Evolutionary conservation across 1,139 yeast species (phyloP).

Genomic region (Suhomyces atakaporum): DNA sequence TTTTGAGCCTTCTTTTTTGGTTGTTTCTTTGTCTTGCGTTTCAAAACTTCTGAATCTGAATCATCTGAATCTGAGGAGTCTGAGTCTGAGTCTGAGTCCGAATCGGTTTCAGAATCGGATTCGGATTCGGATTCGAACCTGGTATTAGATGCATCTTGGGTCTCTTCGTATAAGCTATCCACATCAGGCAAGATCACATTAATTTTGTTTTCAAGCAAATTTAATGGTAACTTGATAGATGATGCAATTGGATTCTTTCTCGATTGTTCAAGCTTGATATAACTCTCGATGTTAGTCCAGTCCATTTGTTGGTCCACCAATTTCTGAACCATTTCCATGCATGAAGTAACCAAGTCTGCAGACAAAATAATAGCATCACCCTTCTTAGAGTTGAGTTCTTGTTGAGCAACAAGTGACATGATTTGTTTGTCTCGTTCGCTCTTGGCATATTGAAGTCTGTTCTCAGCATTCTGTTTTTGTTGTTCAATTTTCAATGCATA

Average conservation of each 20-base stretch:
- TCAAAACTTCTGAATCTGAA: constrained; percentile 28
- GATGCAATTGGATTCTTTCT: constrained; percentile 67
- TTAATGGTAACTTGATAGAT: constrained; percentile 65
- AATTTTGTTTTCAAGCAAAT: constrained; percentile 69
- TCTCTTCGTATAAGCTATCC: constrained; percentile 23
- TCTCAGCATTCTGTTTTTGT: constrained; percentile 73
- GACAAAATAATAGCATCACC: constrained; percentile 75
- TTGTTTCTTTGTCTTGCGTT: constrained; percentile 16
- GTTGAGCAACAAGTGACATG: constrained; percentile 64
- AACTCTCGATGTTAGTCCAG: constrained; percentile 85
- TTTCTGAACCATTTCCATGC: constrained; percentile 65
- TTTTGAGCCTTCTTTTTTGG: constrained; percentile 10
- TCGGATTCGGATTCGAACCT: too few species aligned
- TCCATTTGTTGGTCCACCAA: constrained; percentile 86
- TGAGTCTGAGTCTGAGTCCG: constrained; percentile 30
- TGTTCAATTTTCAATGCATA: constrained; percentile 71
- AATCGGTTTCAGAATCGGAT: constrained; percentile 23
- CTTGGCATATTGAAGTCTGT: constrained; percentile 72
- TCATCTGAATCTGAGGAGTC: constrained; percentile 36
- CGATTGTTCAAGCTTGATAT: constrained; percentile 67
- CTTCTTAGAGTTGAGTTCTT: constrained; percentile 60
- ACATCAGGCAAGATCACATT: constrained; percentile 58
- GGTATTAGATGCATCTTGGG: constrained; percentile 25
- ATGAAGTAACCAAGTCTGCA: constrained; percentile 72
- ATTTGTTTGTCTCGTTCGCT: constrained; percentile 74